A percentile compares a stretch with the other conserved stretches of the same genome.
These are phyloP conservation scores for Peribolospora kevripleyi DNA, from an alignment of 768 basidiomycete genomes.

Conservation along the genomic window DNA sequence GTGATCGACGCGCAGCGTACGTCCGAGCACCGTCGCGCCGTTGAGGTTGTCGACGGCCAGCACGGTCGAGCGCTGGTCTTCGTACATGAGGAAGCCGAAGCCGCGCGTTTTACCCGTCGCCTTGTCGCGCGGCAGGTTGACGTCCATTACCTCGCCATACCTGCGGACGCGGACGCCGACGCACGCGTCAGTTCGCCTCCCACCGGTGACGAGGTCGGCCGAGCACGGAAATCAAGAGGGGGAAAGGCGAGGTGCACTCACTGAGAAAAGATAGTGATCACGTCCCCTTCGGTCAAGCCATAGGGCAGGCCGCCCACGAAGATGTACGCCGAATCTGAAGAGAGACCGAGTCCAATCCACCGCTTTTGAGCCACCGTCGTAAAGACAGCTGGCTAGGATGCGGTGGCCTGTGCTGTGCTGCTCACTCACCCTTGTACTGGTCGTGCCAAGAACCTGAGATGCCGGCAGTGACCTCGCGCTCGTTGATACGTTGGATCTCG, in stretches of 20 bases:
- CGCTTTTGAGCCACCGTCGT: not conserved
- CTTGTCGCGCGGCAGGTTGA: constrained; percentile 85
- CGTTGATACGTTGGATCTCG: constrained; percentile 83
- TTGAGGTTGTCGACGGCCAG: constrained; percentile 97
- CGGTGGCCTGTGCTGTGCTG: too few species aligned
- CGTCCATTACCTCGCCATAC: constrained; percentile 87
- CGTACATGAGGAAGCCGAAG: constrained; percentile 96
- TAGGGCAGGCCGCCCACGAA: constrained; percentile 70
- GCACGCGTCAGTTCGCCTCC: constrained; percentile 1
- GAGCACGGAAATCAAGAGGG: not conserved
- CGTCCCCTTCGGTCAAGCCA: constrained; percentile 89
- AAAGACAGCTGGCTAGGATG: not conserved
- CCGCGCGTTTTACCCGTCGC: constrained; percentile 71
- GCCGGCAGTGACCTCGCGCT: constrained; percentile 52
- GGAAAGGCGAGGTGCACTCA: constrained; percentile 23
- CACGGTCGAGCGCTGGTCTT: constrained; percentile 85
- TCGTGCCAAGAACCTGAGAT: constrained; percentile 66
- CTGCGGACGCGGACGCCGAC: constrained; percentile 23
- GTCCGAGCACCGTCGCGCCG: constrained; percentile 64
- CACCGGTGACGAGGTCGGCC: not conserved
- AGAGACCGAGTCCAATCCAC: constrained; percentile 1
- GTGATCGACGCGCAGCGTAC: constrained; percentile 75
- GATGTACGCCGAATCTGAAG: constrained; percentile 72
- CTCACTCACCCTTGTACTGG: constrained; percentile 51
- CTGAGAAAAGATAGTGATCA: constrained; percentile 95